Conservation (phyloP, 169 alveolate genomes). For the Eimeria zaria region DNA sequence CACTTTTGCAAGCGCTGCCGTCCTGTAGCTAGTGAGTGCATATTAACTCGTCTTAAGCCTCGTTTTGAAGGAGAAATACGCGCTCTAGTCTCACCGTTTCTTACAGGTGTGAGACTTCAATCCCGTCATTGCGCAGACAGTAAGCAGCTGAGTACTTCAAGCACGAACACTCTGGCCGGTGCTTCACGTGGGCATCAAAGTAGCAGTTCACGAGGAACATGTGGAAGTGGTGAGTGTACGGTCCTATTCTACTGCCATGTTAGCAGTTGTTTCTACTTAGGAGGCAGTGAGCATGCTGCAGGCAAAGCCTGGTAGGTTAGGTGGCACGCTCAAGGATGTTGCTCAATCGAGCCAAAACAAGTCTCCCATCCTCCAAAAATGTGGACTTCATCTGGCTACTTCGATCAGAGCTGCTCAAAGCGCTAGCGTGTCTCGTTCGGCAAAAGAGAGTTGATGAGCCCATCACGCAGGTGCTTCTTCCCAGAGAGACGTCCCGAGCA, state of each 20-base stretch:
- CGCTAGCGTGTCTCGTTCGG: neutral
- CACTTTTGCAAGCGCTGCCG: neutral
- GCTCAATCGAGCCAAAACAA: neutral
- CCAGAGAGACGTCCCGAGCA: neutral
- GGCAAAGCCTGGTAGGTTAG: neutral
- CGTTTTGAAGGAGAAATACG: neutral
- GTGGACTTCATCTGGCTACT: neutral
- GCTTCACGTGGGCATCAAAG: neutral
- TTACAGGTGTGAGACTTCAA: neutral
- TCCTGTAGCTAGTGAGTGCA: neutral
- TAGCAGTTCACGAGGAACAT: neutral
- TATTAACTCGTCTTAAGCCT: too few species aligned
- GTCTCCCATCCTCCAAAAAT: neutral
- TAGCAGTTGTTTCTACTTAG: neutral
- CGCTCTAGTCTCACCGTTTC: neutral
- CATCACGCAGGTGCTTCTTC: neutral
- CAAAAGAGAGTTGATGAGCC: neutral
- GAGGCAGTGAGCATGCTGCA: constrained; percentile 13
- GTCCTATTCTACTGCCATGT: neutral
- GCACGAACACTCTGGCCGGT: neutral
- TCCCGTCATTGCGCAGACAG: constrained; percentile 20
- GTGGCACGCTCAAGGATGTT: neutral
- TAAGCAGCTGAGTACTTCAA: neutral
- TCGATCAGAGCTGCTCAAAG: neutral
- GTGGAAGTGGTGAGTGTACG: neutral